Base-by-base conservation (phyloP, 768 basidiomycete genomes). In the Amanita phalloides region DNA sequence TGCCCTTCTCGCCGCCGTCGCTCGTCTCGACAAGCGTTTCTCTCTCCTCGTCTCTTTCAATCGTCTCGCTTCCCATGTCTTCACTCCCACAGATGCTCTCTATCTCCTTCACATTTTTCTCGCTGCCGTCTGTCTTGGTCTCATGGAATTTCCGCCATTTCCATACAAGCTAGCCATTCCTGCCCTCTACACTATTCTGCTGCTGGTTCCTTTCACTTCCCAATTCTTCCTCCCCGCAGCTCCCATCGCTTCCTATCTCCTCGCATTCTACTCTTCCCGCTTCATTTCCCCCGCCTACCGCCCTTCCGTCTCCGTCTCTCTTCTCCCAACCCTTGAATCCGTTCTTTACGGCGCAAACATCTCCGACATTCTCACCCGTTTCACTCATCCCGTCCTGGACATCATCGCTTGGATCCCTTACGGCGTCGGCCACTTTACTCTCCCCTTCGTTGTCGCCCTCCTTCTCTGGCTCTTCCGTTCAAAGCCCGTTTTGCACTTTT, bases 341-440 rank as follows among this genome's bases (percentile, higher is more conserved):
- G 91, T 96, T 26, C 75, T 98, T 3, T 98, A 96, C 64, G 96
- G 96, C 1, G 95, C 94, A 51, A 98, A 98, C 68, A 92, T 98
- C 53, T 95, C 91, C 33, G 94, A 98, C 68, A 85, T 97, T 64
- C 83, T 98, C 54, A 97, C 95, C 21, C 79, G 92, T 14, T 94
- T 82, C 68, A 98, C 95, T 8, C 90, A 95, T 62, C 89, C 93
- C 13, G 58, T 90, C 39, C 81, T 99, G 55, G 95, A 98, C 64
- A 78, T 98, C 60, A 61, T 96, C 39, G 94, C 95, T 0, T 98
- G 95, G 96, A 62, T 98, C 0, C 94, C 96, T 0, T 99, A 99
- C 60, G 96, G 96, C n/a, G 78, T 98, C 44, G 73, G 82, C 14
- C 96, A 99, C 67, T 99, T 95, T 67, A 73, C 74, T 41, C 64